Evolutionary conservation across 2,329 filamentous ascomycete genomes (phyloP), one percentile per base, ranked within the genome.

Genomic region (Aspergillus fumigatiaffinis): DNA sequence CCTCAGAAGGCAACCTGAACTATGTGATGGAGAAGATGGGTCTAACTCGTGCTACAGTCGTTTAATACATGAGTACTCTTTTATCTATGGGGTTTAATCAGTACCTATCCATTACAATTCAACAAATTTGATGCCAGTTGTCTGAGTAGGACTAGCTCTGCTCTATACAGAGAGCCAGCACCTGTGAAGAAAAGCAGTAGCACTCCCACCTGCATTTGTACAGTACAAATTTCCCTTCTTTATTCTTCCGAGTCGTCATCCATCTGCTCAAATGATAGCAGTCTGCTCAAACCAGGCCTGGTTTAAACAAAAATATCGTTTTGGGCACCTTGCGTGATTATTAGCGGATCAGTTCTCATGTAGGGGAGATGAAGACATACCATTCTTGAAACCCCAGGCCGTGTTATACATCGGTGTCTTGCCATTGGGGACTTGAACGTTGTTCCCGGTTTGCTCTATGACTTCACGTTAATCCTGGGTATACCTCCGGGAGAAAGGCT

Each of bases 391-490:
- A 3, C 60, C 60, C 57, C 60, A 62, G 1, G 58, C 60, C 29
- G 52, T 51, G 35, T 60, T 62, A 41, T 62, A 62, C 60, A 62
- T 62, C 7, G 60, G 60, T 20, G 60, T 62, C 51, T 60, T 62
- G n/a, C 57, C 55, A 44, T 50, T 44, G 3, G 60, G 60, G 28
- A 59, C 57, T 47, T 56, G 12, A 21, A 62, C 57, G 26, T 62
- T 62, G 44, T 62, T 62, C 17, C 60, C 60, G 10, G 57, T 52
- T 58, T 56, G 21, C 38, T 62, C 60, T 62, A 44, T 56, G 10
- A 20, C 6, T 17, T 17, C 32, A 38, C 0, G 6, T 38, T 38
- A 38, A 2, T 38, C 17, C 32, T 38, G 14, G 5, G 5, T 3
- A 7, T 35, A 38, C 5, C 32, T 38, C 2, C 6, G 7, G 5